Evolutionary conservation across 2,329 filamentous ascomycete species (phyloP), one percentile per base, ranked within the genome.

Genomic region (Fusarium sp.): DNA sequence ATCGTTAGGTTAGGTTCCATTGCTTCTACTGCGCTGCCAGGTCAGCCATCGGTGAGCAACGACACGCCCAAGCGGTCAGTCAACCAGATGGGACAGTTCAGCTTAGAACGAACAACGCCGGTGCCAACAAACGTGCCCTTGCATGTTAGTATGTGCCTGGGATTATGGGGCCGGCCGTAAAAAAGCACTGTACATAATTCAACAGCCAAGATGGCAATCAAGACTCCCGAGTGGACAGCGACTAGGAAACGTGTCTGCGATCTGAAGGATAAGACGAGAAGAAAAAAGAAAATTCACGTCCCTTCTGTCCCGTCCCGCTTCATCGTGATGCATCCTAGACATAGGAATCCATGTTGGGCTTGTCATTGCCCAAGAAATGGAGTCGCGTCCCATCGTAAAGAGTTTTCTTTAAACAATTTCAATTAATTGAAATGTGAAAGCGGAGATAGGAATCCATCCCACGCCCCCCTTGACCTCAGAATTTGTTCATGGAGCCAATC

Each of bases 91-190:
- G 71, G 61, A 73, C 68, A 74, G 70, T 56, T 66, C 59, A 71
- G 49, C 59, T 67, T 57, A 37, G n/a, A 18, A 29, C 29, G 12
- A n/a, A 18, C 30, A 34, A 51, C 47, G 30, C 40, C 46, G 53
- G 54, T 66, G 48, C 67, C 61, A 65, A 53, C 49, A 53, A 49
- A 42, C 62, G 48, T 60, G 70, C 72, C 72, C 72, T 74, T 74
- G 65, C 72, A 74, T 74, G 48, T 12, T 53, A 45, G 65, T 40
- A 67, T 67, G 71, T 74, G 41, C 72, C 71, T 74, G 71, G 64
- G 67, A 61, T 55, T 59, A 73, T 48, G 51, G 49, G 59, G 49
- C 56, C 32, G 32, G 34, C 34, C 34, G 34, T 37, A 37, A n/a
- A 37, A 18, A 37, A 37, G 34, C 34, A 18, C 34, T 37, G 34